These are phyloP conservation scores for Ramalina intermedia DNA, from an alignment of 495 filamentous ascomycete genomes.

Conservation along the genomic window DNA sequence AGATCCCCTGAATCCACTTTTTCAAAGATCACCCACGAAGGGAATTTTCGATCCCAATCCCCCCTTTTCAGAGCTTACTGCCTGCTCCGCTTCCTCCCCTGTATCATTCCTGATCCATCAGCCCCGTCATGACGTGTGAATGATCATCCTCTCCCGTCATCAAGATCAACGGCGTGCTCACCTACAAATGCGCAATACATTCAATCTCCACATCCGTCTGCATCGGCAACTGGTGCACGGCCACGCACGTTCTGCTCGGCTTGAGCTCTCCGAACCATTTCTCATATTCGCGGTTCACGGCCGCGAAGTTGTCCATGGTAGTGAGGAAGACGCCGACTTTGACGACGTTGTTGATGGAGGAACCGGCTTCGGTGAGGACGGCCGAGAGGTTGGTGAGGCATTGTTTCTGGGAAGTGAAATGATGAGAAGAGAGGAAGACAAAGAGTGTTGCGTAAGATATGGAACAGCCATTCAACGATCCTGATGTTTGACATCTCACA, in stretches of 20 bases:
- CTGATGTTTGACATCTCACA: background rate
- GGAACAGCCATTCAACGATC: background rate
- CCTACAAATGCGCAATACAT: conserved; percentile 41
- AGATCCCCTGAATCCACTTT: no score
- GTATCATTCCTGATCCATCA: background rate
- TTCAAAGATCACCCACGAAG: background rate
- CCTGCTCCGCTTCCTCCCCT: background rate
- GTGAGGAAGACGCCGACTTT: conserved; percentile 58
- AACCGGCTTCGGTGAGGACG: conserved; percentile 51
- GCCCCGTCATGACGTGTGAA: background rate
- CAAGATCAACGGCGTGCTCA: conserved; percentile 4
- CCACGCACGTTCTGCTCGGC: conserved; percentile 52
- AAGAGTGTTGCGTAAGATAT: background rate
- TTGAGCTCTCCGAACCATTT: conserved; percentile 43
- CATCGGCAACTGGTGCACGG: conserved; percentile 48
- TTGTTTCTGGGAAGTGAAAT: conserved; percentile 21
- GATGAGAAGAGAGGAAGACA: background rate
- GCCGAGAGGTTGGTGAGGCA: conserved; percentile 47
- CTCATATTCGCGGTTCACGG: conserved; percentile 48
- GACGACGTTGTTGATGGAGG: conserved; percentile 47
- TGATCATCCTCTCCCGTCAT: background rate
- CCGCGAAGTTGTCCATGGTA: conserved; percentile 53
- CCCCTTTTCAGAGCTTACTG: background rate
- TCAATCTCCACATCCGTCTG: conserved; percentile 62
- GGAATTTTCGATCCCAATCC: background rate